Conservation (phyloP, 192 early-diverging fungal species). For the Mortierella antarctica region DNA sequence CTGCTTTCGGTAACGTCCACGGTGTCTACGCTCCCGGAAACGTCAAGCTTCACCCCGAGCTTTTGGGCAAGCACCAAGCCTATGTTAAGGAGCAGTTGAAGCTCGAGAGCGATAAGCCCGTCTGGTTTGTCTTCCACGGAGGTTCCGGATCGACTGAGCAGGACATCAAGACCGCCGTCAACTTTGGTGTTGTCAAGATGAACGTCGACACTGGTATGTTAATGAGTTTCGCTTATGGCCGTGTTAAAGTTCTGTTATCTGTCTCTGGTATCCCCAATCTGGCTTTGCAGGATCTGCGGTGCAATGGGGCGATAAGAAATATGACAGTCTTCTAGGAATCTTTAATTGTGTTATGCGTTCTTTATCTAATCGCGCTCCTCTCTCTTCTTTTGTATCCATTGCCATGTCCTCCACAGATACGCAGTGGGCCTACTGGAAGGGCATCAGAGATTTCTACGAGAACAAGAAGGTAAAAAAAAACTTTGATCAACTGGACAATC, state of each 20-base stretch:
- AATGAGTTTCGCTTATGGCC: not conserved
- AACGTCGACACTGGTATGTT: constrained; percentile 89
- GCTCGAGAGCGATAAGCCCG: constrained; percentile 74
- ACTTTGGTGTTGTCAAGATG: constrained; percentile 96
- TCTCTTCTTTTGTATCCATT: not conserved
- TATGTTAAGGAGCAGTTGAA: constrained; percentile 79
- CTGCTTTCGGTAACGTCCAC: constrained; percentile 95
- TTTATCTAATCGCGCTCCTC: too few relatives aligned
- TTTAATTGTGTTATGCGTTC: too few relatives aligned
- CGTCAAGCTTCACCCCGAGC: constrained; percentile 92
- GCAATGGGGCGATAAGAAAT: too few relatives aligned
- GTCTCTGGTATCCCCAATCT: not conserved
- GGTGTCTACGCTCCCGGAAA: constrained; percentile 98
- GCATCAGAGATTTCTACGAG: constrained; percentile 90
- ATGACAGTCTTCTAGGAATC: too few relatives aligned
- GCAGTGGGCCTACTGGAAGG: constrained; percentile 95
- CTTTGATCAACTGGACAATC: not conserved
- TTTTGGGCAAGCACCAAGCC: constrained; percentile 91
- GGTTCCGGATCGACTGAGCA: constrained; percentile 87
- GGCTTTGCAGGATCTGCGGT: too few relatives aligned
- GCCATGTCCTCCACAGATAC: constrained; percentile 69
- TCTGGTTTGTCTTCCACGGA: constrained; percentile 98
- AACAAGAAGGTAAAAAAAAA: constrained; percentile 72
- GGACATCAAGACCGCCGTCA: constrained; percentile 86
- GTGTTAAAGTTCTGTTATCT: not conserved